Evolutionary conservation across 768 basidiomycete genomes (phyloP).

Genomic region (Exsudoporus frostii): DNA sequence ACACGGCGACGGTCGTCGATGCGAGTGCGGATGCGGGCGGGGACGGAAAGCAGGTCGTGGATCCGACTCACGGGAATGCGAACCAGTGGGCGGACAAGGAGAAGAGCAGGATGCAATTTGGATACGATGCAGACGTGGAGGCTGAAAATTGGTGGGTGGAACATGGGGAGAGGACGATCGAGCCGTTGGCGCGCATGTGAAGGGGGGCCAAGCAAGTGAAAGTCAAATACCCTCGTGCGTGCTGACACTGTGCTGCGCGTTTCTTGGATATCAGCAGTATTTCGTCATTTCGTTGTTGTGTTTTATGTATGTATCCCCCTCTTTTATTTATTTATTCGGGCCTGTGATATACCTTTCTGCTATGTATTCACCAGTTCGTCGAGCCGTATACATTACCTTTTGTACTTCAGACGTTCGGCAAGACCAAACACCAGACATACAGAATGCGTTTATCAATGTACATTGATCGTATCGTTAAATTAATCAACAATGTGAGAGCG

Average conservation of each 20-base stretch:
- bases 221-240: background rate
- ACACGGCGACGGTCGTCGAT: conserved; percentile 6
- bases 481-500: too few relatives aligned
- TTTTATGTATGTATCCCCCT: too few relatives aligned
- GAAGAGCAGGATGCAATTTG: conserved; percentile 47
- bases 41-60: background rate
- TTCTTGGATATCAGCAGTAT: background rate
- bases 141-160: conserved; percentile 50
- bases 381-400: too few relatives aligned
- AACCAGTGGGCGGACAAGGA: conserved; percentile 59
- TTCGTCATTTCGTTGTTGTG: too few relatives aligned
- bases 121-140: conserved; percentile 51
- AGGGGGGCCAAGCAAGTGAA: background rate
- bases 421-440: too few relatives aligned
- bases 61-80: conserved; percentile 32
- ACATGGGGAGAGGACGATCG: conserved; percentile 23
- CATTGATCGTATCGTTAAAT: too few relatives aligned
- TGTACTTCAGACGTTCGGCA: too few relatives aligned
- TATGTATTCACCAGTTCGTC: too few relatives aligned
- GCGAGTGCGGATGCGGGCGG: background rate
- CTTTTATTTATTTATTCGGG: too few relatives aligned
- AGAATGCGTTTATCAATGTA: too few relatives aligned
- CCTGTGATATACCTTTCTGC: too few relatives aligned
- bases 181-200: conserved; percentile 15
- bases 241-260: too few relatives aligned